Conservation (phyloP, 306 rosid genomes). For the Malus domestica region ASM211411v1 NC_041805.1:4138001-4138500, state of each 20-base stretch:
- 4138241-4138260: background rate
- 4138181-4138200: background rate
- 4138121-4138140: background rate
- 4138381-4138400: no score
- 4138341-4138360: no score
- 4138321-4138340: no score
- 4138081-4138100: background rate
- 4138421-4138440: no score
- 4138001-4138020: slow-evolving; percentile 6
- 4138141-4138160: background rate
- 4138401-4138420: no score
- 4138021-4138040: slow-evolving; percentile 54
- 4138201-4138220: background rate
- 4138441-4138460: no score
- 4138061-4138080: slow-evolving; percentile 21
- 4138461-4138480: background rate
- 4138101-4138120: background rate
- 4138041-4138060: background rate
- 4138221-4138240: background rate
- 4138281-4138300: no score
- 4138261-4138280: no score
- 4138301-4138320: no score
- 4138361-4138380: no score
- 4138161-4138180: background rate
- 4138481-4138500: background rate